Evolutionary conservation across 257 asterid species (phyloP).

Genomic region (Hygrophila difformis): DNA sequence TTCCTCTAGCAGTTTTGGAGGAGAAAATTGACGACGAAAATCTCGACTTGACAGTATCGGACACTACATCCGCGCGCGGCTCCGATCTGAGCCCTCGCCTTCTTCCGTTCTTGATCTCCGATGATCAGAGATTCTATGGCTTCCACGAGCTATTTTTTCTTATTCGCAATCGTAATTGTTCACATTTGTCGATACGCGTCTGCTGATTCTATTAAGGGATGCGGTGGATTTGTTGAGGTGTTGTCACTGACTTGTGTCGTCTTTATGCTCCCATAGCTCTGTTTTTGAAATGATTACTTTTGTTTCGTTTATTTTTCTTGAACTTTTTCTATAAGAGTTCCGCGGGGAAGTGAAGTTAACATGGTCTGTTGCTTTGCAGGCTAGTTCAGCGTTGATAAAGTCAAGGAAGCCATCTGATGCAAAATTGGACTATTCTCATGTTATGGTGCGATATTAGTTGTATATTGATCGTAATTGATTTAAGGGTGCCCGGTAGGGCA

Average conservation of each 20-base stretch:
- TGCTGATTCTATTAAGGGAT: slow-evolving; percentile 84
- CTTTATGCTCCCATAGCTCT: too few species aligned
- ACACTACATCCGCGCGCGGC: too few species aligned
- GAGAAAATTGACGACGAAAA: too few species aligned
- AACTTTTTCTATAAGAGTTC: slow-evolving; percentile 3
- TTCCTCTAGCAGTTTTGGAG: too few species aligned
- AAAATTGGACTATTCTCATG: slow-evolving; percentile 83
- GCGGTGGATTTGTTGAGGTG: slow-evolving; percentile 98
- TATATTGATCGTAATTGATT: not conserved
- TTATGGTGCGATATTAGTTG: slow-evolving; percentile 39
- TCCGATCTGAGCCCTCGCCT: too few species aligned
- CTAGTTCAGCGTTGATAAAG: slow-evolving; percentile 67
- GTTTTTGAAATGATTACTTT: too few species aligned
- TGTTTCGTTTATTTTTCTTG: slow-evolving; percentile 6
- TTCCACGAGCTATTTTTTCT: slow-evolving; percentile 7
- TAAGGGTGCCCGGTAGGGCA: too few species aligned
- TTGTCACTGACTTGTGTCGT: too few species aligned
- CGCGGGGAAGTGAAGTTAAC: slow-evolving; percentile 2
- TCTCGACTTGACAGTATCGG: too few species aligned
- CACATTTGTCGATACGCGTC: slow-evolving; percentile 20
- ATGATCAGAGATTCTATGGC: slow-evolving; percentile 29
- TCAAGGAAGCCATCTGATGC: slow-evolving; percentile 65
- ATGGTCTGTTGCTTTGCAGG: slow-evolving; percentile 41
- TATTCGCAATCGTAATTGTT: slow-evolving; percentile 19
- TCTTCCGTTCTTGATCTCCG: slow-evolving; percentile 8